Evolutionary conservation across 306 rosid species (phyloP), one percentile per base, ranked within the genome.

Genomic region (Echinosophora koreensis): DNA sequence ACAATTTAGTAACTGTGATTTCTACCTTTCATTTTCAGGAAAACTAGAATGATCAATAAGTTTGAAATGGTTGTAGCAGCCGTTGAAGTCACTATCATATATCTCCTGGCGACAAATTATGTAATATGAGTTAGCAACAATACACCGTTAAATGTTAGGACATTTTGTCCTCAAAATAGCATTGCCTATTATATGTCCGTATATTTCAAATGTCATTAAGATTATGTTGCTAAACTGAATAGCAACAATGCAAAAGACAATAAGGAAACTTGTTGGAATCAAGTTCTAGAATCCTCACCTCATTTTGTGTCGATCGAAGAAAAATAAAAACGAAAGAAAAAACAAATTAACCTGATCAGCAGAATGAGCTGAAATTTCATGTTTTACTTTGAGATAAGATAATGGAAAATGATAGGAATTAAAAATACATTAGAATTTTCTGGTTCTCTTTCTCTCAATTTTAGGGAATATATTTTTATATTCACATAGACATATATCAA

Each of bases 71-170:
- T 41, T 59, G 27, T 27, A 47, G 58, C 57, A 77, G 46, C 73
- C 71, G 28, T 83, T 54, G 12, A 68, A 75, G 82, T 85, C 86
- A 62, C 69, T 83, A 71, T 82, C 78, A 72, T 56, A 39, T 27
- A 60, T 50, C 72, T 30, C 50, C 62, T 56, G 66, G 18, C 51
- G 3, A 37, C 64, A 37, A 50, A 14, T 13, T 6, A 15, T 30
- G 12, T 18, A 57, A 10, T 27, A 11, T 56, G 32, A 11, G 57
- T 42, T 58, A 60, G 73, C 81, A 76, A 52, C 71, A 76, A 73
- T 69, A 69, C 84, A 59, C 47, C 22, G 67, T 57, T 49, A 68
- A 50, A 58, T 72, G 79, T 50, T 67, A 47, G 13, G 39, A 49
- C 16, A 37, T 41, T 18, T 47, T 68, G 77, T 60, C 46, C 39